These are phyloP conservation scores for Sporothrix protearum DNA, from an alignment of 2,329 filamentous ascomycete species.

Conservation along the genomic window DNA sequence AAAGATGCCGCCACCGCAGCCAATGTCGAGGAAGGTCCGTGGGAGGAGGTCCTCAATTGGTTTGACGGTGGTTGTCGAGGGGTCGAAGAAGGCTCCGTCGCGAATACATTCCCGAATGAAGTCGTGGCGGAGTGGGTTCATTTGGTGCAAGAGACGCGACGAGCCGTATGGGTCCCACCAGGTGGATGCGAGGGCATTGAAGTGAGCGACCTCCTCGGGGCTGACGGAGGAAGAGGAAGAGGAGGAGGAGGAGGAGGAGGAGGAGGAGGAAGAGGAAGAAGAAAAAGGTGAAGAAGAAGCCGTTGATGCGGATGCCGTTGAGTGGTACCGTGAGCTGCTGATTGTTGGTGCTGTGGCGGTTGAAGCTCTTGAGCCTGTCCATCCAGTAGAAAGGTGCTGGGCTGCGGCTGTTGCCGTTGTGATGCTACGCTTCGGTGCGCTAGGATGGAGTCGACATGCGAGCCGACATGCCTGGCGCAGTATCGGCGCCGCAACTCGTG, in stretches of 20 bases:
- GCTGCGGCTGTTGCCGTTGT: background rate
- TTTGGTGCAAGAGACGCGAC: slow-evolving; percentile 87
- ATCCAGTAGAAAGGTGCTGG: background rate
- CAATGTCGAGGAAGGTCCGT: slow-evolving; percentile 80
- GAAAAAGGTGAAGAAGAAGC: slow-evolving; percentile 24
- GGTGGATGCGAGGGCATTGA: slow-evolving; percentile 83
- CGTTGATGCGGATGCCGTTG: slow-evolving; percentile 28
- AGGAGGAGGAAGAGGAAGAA: slow-evolving; percentile 25
- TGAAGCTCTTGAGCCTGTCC: background rate
- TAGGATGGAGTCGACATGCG: slow-evolving; percentile 10
- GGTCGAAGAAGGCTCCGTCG: slow-evolving; percentile 33
- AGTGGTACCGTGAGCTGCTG: background rate
- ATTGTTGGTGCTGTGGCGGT: background rate
- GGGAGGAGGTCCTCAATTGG: slow-evolving; percentile 30
- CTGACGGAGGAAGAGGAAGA: slow-evolving; percentile 66
- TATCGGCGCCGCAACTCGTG: slow-evolving; percentile 18
- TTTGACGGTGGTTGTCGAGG: background rate
- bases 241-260: slow-evolving; percentile 11
- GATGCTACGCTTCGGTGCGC: background rate
- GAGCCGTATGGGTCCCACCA: slow-evolving; percentile 98
- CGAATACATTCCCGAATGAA: slow-evolving; percentile 74
- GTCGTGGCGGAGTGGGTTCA: slow-evolving; percentile 94
- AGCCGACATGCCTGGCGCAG: slow-evolving; percentile 22
- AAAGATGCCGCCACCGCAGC: slow-evolving; percentile 95
- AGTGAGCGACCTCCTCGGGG: slow-evolving; percentile 85